Conservation (phyloP, 2,329 filamentous ascomycete species). For the Cladosporium phlei region DNA sequence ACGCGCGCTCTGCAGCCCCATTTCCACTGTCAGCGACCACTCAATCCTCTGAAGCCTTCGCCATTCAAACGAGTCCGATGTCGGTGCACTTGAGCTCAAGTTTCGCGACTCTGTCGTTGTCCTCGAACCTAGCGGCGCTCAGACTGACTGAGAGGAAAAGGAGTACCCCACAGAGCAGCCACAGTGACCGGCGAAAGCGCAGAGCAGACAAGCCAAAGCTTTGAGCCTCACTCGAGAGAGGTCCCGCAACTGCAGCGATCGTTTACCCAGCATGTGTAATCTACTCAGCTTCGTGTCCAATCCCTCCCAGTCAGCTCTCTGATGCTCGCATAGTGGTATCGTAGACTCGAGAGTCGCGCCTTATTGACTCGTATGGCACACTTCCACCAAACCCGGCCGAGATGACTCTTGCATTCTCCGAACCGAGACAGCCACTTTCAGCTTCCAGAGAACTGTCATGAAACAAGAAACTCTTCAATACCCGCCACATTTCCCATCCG, state of each 20-base stretch:
- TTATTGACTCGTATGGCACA: not conserved
- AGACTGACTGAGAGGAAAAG: constrained; percentile 18
- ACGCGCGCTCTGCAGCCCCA: constrained; percentile 13
- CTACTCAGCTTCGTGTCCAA: not conserved
- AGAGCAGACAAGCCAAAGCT: constrained; percentile 79
- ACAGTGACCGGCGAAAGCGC: constrained; percentile 5
- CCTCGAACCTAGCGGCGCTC: not conserved
- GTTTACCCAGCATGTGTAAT: constrained; percentile 11
- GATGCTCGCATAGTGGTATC: not conserved
- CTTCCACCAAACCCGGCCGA: not conserved
- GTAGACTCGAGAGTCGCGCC: constrained; percentile 2
- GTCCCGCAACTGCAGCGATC: constrained; percentile 54
- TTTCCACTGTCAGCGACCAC: not conserved
- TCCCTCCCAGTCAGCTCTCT: not conserved
- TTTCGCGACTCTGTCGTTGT: not conserved
- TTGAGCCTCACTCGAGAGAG: constrained; percentile 92
- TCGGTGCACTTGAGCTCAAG: constrained; percentile 1
- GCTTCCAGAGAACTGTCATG: constrained; percentile 22
- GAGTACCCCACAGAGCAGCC: constrained; percentile 1
- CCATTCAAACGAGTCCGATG: not conserved
- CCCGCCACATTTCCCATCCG: constrained; percentile 12
- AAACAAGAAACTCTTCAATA: not conserved
- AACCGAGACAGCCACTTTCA: constrained; percentile 9
- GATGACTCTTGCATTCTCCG: constrained; percentile 1
- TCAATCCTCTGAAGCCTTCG: not conserved